Percentiles rank a stretch among this genome's conserved stretches.
These are phyloP conservation scores for Hypholoma sublateritium DNA, from an alignment of 768 basidiomycete species.

Conservation along the genomic window DNA sequence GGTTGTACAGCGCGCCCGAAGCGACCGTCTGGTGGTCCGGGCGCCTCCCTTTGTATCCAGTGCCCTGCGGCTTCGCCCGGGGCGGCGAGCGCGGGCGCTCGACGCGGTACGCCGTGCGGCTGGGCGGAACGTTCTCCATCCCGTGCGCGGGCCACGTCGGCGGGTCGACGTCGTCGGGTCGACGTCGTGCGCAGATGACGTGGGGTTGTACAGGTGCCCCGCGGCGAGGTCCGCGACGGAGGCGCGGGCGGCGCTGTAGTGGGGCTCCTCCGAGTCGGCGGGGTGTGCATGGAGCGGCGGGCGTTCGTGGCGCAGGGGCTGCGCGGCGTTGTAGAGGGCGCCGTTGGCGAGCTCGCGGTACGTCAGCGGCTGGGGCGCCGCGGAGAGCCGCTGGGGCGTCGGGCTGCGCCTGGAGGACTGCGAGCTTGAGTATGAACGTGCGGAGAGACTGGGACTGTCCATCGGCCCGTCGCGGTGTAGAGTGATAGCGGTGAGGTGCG, in stretches of 20 bases:
- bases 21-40: slow-evolving; percentile 4
- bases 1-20: slow-evolving; percentile 1
- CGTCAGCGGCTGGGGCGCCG: neutral
- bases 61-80: neutral
- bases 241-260: neutral
- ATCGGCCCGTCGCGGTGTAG: too few species aligned
- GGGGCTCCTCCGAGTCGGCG: neutral
- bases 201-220: slow-evolving; percentile 5
- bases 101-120: neutral
- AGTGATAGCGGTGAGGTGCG: too few species aligned
- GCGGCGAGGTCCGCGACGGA: neutral
- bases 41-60: neutral
- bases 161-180: slow-evolving; percentile 4
- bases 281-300: neutral
- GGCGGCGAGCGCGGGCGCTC: slow-evolving; percentile 1
- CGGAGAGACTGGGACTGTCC: too few species aligned
- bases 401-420: neutral
- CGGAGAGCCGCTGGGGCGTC: neutral
- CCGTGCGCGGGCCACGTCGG: slow-evolving; percentile 6
- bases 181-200: neutral
- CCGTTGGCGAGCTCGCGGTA: slow-evolving; percentile 2
- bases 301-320: neutral
- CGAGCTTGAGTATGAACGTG: neutral
- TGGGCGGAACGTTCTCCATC: slow-evolving; percentile 2
- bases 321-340: neutral